Percentiles rank a stretch among this genome's conserved stretches.
These are phyloP conservation scores for Suillus ampliporus DNA, from an alignment of 768 basidiomycete genomes.

Conservation along the genomic window DNA sequence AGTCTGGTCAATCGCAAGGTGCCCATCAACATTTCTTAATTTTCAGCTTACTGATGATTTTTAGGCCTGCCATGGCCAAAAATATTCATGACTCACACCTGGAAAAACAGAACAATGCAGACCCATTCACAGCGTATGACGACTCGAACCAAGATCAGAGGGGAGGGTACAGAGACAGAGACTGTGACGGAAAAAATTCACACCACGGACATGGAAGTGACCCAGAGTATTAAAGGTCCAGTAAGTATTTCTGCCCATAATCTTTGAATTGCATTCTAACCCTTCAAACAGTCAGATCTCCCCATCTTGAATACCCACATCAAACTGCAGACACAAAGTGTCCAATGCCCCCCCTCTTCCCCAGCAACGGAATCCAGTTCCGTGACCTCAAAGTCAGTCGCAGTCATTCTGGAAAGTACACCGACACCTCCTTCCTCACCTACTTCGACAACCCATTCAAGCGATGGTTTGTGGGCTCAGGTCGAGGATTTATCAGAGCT, in stretches of 20 bases:
- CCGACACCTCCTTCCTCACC: not conserved
- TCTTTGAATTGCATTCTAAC: not conserved
- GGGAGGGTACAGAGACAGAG: not conserved
- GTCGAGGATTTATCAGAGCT: not conserved
- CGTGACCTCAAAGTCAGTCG: no score
- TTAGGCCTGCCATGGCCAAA: not conserved
- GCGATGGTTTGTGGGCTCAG: not conserved
- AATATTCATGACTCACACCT: not conserved
- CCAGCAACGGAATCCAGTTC: not conserved
- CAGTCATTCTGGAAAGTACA: not conserved
- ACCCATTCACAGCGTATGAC: no score
- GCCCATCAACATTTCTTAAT: no score
- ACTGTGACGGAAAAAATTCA: not conserved
- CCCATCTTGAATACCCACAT: not conserved
- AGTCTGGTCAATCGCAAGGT: no score
- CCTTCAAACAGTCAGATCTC: not conserved
- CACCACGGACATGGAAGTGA: not conserved
- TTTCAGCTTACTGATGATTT: no score
- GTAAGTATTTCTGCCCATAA: not conserved
- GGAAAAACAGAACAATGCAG: not conserved
- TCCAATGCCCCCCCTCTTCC: not conserved
- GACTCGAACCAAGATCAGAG: not conserved
- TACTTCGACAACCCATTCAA: not conserved
- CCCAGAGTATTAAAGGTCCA: not conserved
- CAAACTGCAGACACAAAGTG: not conserved